Base-by-base conservation (phyloP, 805 yeast species). In the Phaffomyces thermotolerans region DNA sequence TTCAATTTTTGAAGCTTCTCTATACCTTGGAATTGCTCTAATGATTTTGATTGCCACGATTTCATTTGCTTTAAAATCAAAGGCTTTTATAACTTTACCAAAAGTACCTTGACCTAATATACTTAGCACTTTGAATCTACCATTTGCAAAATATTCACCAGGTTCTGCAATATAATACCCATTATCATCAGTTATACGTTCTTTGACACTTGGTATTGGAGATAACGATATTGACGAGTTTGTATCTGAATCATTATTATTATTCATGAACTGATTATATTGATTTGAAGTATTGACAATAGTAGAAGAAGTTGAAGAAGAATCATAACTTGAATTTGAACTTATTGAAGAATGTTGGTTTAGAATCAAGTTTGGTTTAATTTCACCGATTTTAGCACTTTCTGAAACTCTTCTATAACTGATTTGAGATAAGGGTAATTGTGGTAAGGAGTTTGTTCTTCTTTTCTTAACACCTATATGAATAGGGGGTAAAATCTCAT, bases 1-100 rank as follows among this genome's bases (percentile, higher is more conserved):
- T 66, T 93, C 99, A 44, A 90, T 88, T 63, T 84, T 86, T 13
- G 96, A 87, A 4, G 99, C 99, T 58, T 90, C 97, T 43, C 98
- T 73, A 63, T 93, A 93, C 67, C 95, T 87, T 22, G 89, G 95
- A 22, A 93, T 84, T 18, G 96, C 87, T 45, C 95, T 73, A 40
- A 93, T 93, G 48, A 93, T 85, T 62, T 93, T 93, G 47, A 93
- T 84, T 2, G 99, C 99, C 37, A 88, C 93, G 0, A 58, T 53
- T 43, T 58, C 59, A 43, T 78, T 68, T 37, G 76, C 70, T 17
- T 70, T 64, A 42, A 72, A 68, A 59, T 93, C 98, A 52, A 72
- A 73, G n/a, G 95, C 93, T 45, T 82, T 79, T 34, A 84, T 82
- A 7, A 89, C 96, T 57, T 85, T 88, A 13, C 96, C 96, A 67